Percentiles rank a stretch among this genome's conserved stretches.
Evolutionary conservation across 495 filamentous ascomycete genomes (phyloP).

Genomic region (Parathielavia hyrcaniae): DNA sequence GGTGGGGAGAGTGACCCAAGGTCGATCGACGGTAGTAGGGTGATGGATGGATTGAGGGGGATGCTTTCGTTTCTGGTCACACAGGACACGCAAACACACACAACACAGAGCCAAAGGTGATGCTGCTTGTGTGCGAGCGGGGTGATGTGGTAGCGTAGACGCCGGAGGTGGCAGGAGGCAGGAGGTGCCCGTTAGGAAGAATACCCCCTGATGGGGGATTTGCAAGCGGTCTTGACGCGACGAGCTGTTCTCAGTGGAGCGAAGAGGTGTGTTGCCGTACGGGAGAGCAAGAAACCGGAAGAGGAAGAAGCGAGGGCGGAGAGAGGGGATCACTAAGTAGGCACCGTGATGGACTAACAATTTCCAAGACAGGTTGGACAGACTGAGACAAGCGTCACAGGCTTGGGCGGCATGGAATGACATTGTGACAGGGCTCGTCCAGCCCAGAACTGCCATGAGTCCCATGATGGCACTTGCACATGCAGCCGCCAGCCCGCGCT

Average conservation of each 20-base stretch:
- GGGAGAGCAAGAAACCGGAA: neutral
- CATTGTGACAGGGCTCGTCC: slow-evolving; percentile 3
- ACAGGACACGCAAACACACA: slow-evolving; percentile 11
- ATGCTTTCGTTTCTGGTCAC: slow-evolving; percentile 1
- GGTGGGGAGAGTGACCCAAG: slow-evolving; percentile 2
- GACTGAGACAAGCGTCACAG: slow-evolving; percentile 1
- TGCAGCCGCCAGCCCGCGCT: neutral
- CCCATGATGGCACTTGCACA: slow-evolving; percentile 4
- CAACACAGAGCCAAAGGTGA: neutral
- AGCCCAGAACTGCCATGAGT: neutral
- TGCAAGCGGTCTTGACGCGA: slow-evolving; percentile 12
- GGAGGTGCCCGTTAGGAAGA: slow-evolving; percentile 16
- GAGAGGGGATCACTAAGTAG: slow-evolving; percentile 18
- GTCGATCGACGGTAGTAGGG: slow-evolving; percentile 5
- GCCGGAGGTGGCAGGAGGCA: slow-evolving; percentile 4
- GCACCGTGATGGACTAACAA: slow-evolving; percentile 12
- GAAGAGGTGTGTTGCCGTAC: neutral
- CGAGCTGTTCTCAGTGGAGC: slow-evolving; percentile 13
- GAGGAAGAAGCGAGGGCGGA: neutral
- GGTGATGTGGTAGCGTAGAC: neutral
- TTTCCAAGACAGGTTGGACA: slow-evolving; percentile 14
- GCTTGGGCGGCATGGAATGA: slow-evolving; percentile 1
- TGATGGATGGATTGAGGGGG: neutral
- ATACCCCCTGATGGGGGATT: slow-evolving; percentile 28
- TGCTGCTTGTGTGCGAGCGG: slow-evolving; percentile 8